Conservation (phyloP, 305 asterid genomes). For the Solanum aculeatissimum region DNA sequence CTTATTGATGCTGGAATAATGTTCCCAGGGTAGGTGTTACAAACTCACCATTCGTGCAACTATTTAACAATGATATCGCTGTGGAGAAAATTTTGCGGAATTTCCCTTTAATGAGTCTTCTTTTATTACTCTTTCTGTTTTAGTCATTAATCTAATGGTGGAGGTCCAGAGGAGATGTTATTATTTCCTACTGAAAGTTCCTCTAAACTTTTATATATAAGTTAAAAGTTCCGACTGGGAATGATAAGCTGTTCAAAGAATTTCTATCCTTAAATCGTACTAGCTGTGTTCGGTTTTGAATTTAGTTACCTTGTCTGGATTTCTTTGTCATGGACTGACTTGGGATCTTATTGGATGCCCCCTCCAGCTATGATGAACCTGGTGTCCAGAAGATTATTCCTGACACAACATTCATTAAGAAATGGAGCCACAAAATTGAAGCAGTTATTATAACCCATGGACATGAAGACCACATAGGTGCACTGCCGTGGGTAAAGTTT, state of each 20-base stretch:
- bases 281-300: not conserved
- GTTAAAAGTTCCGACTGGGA: not conserved
- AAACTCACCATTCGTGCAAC: not conserved
- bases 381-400: slow-evolving; percentile 99
- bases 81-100: not conserved
- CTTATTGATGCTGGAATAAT: slow-evolving; percentile 94
- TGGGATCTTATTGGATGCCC: slow-evolving; percentile 6
- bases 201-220: not conserved
- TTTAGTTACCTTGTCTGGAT: not conserved
- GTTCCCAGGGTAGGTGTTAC: slow-evolving; percentile 80
- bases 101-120: not conserved
- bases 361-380: slow-evolving; percentile 70
- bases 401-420: slow-evolving; percentile 82
- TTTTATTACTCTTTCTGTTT: not conserved
- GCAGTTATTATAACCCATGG: slow-evolving; percentile 98
- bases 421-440: slow-evolving; percentile 99
- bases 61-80: not conserved
- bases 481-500: slow-evolving; percentile 99
- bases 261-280: not conserved
- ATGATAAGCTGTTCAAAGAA: not conserved
- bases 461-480: slow-evolving; percentile 99
- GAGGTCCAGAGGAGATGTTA: not conserved
- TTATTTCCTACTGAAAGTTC: not conserved
- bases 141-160: not conserved
- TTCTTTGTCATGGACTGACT: not conserved